Evolutionary conservation across 78 protist genomes (phyloP), one percentile per base, ranked within the genome.

Genomic region (Polysphondylium violaceum): DNA sequence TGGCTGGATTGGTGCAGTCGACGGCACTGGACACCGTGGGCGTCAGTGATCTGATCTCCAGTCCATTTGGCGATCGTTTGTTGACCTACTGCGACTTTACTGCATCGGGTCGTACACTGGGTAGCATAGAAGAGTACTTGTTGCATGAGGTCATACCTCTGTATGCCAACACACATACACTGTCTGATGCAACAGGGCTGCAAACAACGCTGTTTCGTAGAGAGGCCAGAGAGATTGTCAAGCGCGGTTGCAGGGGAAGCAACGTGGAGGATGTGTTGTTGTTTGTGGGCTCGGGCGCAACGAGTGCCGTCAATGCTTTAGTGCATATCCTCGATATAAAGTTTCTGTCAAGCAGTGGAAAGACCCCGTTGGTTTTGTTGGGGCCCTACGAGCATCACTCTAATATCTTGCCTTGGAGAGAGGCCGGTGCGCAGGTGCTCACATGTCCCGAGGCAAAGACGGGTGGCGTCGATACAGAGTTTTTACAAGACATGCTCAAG

Each of bases 331-430:
- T 96, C 41, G 47, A 38, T 17, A 41, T 72, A 40, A 9, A 19
- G 19, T 33, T 35, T 31, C 53, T 60, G 21, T 74, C 56, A 56
- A 58, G 67, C 17, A 41, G 16, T 17, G 40, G 31, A 16, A n/a
- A 25, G 43, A 50, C 77, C 3, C 69, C 92, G 6, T 27, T 91
- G 17, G 87, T 97, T 38, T 2, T 98, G 3, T 72, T 95, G 31
- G 97, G 97, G 23, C 97, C 97, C 14, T 89, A 87, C 63, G 97
- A 97, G 69, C 99, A 98, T 88, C 99, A 98, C 81, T 76, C 96
- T 38, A 97, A 95, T 93, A 36, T 96, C n/a, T 85, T 98, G 56
- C 97, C 97, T n/a, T 98, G 98, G 98, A 55, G 98, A 14, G 99
- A 98, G 29, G 25, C 88, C 17, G 88, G 69, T 58, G 73, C 61